Base-by-base conservation (phyloP, 495 filamentous ascomycete species). In the Trichoderma orchidacearum region DNA sequence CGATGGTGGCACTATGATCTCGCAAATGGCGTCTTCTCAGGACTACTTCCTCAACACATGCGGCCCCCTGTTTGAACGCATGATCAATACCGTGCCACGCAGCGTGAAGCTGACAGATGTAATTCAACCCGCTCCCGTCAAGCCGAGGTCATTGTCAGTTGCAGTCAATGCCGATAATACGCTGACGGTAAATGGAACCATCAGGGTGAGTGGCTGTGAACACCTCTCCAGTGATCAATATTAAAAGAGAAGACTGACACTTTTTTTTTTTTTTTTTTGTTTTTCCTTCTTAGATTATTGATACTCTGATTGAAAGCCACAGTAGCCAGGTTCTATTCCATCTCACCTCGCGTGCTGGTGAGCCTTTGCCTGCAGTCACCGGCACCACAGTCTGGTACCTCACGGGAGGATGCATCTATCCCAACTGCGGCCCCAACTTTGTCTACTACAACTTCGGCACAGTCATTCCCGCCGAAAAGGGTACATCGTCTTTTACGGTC, bases 1-100 rank as follows among this genome's bases (percentile, higher is more conserved):
- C 11, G 74, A 77, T 54, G 57, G 58, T 0, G 74, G 74, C 38
- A 59, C 30, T 3, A 72, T 70, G 3, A 73, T 77, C 31, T 58
- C 53, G 3, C 52, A 56, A 7, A 54, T 77, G 59, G 58, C 62
- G 3, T 51, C 66, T 6, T 58, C 56, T 13, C 4, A 58, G 8
- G 21, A 58, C 7, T 53, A 32, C 28, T 58, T 58, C 30, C 30
- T 58, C 2, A 12, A 23, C 6, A 53, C 41, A 0, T 58, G 56
- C 31, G 29, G 3, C 29, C n/a, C 9, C 2, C n/a, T 58, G 15
- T 27, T 58, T n/a, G 51, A 60, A 30, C 53, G 58, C 28, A 59
- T 59, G 58, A 30, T 59, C 27, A 54, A 59, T n/a, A 59, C 58
- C 3, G 58, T 59, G 48, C 58, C 58, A 8, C 3, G 30, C 12